Conservation (phyloP, 805 yeast species). For the Isabelozyma heimii region DNA sequence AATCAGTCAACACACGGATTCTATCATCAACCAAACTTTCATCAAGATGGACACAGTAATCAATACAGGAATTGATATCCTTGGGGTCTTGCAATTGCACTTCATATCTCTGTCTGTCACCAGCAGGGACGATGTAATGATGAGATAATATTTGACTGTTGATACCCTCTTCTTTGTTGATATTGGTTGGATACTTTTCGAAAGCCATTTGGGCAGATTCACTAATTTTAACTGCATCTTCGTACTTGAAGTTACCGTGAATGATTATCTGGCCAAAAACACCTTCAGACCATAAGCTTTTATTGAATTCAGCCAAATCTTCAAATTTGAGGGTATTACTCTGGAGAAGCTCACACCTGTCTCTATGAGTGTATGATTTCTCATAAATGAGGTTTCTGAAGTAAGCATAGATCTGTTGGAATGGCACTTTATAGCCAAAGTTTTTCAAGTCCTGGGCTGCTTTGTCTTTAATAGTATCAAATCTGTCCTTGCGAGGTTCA, state of each 20-base stretch:
- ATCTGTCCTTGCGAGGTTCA: constrained; percentile 54
- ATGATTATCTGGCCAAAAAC: constrained; percentile 69
- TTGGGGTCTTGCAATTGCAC: constrained; percentile 55
- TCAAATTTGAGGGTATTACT: constrained; percentile 41
- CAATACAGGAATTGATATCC: constrained; percentile 83
- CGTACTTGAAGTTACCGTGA: constrained; percentile 64
- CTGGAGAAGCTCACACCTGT: constrained; percentile 49
- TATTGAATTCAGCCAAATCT: constrained; percentile 50
- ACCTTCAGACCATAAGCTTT: constrained; percentile 48
- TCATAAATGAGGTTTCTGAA: constrained; percentile 69
- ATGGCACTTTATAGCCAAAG: constrained; percentile 72
- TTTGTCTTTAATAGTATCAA: constrained; percentile 65
- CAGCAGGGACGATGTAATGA: constrained; percentile 41
- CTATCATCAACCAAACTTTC: constrained; percentile 17
- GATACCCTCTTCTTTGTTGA: constrained; percentile 31
- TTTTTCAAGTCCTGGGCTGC: constrained; percentile 61
- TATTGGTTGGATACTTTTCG: constrained; percentile 17
- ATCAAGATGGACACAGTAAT: constrained; percentile 71
- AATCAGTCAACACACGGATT: constrained; percentile 51
- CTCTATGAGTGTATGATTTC: constrained; percentile 61
- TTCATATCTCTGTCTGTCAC: constrained; percentile 45
- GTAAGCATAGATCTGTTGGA: constrained; percentile 66
- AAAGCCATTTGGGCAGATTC: constrained; percentile 40
- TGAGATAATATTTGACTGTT: constrained; percentile 17
- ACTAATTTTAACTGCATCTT: constrained; percentile 52